Evolutionary conservation across 2,329 filamentous ascomycete species (phyloP).

Genomic region (Claviceps sp.): DNA sequence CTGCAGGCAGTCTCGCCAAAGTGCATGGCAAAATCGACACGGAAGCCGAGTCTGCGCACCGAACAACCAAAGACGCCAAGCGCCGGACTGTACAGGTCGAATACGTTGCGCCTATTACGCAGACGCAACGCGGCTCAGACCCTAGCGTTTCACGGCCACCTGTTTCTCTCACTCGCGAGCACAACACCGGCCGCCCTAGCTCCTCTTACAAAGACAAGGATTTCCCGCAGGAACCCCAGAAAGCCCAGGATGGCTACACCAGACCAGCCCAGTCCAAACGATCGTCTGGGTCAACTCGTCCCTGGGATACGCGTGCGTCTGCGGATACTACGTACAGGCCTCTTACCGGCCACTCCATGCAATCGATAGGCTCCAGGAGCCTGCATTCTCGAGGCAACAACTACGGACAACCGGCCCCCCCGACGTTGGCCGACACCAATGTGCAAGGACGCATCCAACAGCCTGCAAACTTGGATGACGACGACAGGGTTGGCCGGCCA

Average conservation of each 20-base stretch:
- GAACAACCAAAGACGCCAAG: conserved; percentile 73
- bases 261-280: conserved; percentile 26
- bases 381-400: conserved; percentile 42
- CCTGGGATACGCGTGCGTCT: conserved; percentile 23
- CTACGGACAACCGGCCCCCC: conserved; percentile 80
- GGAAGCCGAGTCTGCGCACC: conserved; percentile 41
- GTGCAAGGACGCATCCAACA: conserved; percentile 84
- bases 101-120: conserved; percentile 83
- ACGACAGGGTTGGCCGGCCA: conserved; percentile 49
- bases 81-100: conserved; percentile 93
- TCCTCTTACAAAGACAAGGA: conserved; percentile 40
- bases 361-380: conserved; percentile 55
- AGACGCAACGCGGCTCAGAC: conserved; percentile 58
- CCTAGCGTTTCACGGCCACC: conserved; percentile 15
- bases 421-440: conserved; percentile 77
- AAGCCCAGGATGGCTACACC: conserved; percentile 32
- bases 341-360: conserved; percentile 70
- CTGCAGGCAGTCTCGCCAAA: conserved; percentile 51
- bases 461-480: conserved; percentile 55
- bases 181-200: conserved; percentile 19
- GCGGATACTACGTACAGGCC: conserved; percentile 43
- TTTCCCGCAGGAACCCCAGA: conserved; percentile 35
- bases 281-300: conserved; percentile 19
- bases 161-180: conserved; percentile 25
- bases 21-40: conserved; percentile 64